Evolutionary conservation across 2,329 filamentous ascomycete genomes (phyloP), one percentile per base, ranked within the genome.

Genomic region (Aureobasidium sp.): DNA sequence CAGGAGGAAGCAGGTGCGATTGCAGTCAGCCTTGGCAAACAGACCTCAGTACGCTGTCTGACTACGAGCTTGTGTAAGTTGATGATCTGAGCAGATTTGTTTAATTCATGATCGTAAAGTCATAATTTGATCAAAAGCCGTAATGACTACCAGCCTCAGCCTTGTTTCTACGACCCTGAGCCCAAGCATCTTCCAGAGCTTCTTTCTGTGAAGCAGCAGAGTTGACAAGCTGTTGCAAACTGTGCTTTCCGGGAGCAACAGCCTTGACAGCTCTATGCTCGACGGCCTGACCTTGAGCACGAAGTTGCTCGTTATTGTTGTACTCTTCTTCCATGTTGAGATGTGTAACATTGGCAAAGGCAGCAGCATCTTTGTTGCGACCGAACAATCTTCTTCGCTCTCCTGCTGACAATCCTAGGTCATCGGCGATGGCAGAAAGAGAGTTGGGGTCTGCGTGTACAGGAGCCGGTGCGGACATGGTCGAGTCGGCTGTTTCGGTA

Each of bases 291-390:
- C 89, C 87, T 55, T 84, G 78, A 20, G 86, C 83, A 12, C 90
- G 84, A 26, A 95, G 72, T 67, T 82, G 81, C 76, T 96, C 89
- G 73, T 97, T 97, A 69, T 89, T 85, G 27, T 82, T 84, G 74
- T 97, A 97, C 76, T 97, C 92, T 63, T 80, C 78, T 72, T 95
- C 91, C 66, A 91, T 92, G 76, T 96, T 90, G 82, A 97, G 96
- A 70, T 88, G 91, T 66, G 92, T 82, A 41, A 96, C 82, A 47
- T 84, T 86, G n/a, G 84, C 79, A 2, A 79, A 79, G 2, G 64
- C 56, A 23, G 63, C 34, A 3, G 56, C 50, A n/a, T 57, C 32
- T 10, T 62, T 59, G 47, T 69, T 67, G 5, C 92, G 88, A 1
- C 93, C 93, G 71, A 97, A 93, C 3, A 97, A 84, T 71, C 95